Evolutionary conservation across 352 stramenopile genomes (phyloP), one percentile per base, ranked within the genome.

Genomic region (Discostella stelligera): DNA sequence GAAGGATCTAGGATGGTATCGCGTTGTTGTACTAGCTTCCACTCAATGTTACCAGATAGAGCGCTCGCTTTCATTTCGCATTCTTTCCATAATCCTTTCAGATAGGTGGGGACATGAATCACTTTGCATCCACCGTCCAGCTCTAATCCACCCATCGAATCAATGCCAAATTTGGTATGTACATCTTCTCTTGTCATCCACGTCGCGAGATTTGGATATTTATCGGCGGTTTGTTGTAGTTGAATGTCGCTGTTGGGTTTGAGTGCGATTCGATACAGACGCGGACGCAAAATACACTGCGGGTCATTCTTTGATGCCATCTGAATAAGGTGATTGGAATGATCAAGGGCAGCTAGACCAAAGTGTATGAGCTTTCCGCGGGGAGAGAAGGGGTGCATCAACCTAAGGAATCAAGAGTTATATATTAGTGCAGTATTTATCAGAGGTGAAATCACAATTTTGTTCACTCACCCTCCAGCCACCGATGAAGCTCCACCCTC

Each of bases 341-440:
- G 54, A n/a, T 81, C 53, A 4, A 93, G 66, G 16, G 80, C 85
- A 62, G 86, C 66, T 16, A 89, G 10, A 48, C 87, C 87, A 46
- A 78, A 77, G 65, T 86, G 70, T 18, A 88, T 82, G 9, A 93
- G 59, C 71, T 93, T 93, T 13, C 87, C 87, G 30, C 73, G 69
- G 41, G 87, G 87, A n/a, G 77, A 90, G 46, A 93, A 82, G 13
- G 87, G 87, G 80, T 93, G 87, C 10, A 91, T 23, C 25, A 93
- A 70, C 71, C 86, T 90, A 69, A 18, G 25, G 54, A 67, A 71
- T 54, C 54, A 11, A 20, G n/a, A 20, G 27, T 25, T 0, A 25
- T 62, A 71, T n/a, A 14, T 37, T 58, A 3, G 46, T 11, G n/a
- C 46, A 11, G n/a, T 11, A 3, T 56, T 27, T 59, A 48, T 70